These are phyloP conservation scores for Arthrobotrys entomopaga DNA, from an alignment of 2,329 filamentous ascomycete genomes.

Conservation along the genomic window DNA sequence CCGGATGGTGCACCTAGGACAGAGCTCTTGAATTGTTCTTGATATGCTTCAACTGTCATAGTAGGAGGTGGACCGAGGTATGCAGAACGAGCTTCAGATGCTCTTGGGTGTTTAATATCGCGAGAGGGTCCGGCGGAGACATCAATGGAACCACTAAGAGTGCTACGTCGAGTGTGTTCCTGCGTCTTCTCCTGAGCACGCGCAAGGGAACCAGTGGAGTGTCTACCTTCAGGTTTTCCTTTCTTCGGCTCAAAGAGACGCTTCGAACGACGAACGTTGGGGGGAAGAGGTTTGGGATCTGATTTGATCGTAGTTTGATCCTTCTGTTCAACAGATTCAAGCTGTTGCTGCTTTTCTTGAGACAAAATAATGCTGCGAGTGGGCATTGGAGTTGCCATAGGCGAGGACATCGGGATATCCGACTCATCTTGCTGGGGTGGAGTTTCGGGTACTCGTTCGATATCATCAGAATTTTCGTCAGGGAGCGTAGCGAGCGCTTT, in stretches of 20 bases:
- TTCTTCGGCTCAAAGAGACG: conserved; percentile 2
- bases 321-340: background rate
- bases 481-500: background rate
- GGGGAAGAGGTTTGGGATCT: background rate
- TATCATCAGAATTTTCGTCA: background rate
- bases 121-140: conserved; percentile 8
- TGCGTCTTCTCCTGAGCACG: background rate
- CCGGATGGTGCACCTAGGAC: conserved; percentile 5
- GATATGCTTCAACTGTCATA: conserved; percentile 23
- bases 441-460: background rate
- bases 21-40: conserved; percentile 30
- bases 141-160: conserved; percentile 30
- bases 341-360: background rate
- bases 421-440: conserved; percentile 5
- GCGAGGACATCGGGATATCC: conserved; percentile 16
- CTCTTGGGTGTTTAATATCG: conserved; percentile 28
- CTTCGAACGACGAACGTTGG: background rate
- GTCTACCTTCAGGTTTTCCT: conserved; percentile 23
- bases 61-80: conserved; percentile 30
- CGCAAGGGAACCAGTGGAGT: conserved; percentile 28
- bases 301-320: background rate
- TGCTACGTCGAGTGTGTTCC: conserved; percentile 12
- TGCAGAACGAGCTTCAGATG: conserved; percentile 14
- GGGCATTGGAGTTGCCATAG: conserved; percentile 5
- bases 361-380: background rate